Percentiles rank a stretch among this genome's conserved stretches.
These are phyloP conservation scores for Rhexocercosporidium sp. DNA, from an alignment of 2,329 filamentous ascomycete genomes.

Conservation along the genomic window DNA sequence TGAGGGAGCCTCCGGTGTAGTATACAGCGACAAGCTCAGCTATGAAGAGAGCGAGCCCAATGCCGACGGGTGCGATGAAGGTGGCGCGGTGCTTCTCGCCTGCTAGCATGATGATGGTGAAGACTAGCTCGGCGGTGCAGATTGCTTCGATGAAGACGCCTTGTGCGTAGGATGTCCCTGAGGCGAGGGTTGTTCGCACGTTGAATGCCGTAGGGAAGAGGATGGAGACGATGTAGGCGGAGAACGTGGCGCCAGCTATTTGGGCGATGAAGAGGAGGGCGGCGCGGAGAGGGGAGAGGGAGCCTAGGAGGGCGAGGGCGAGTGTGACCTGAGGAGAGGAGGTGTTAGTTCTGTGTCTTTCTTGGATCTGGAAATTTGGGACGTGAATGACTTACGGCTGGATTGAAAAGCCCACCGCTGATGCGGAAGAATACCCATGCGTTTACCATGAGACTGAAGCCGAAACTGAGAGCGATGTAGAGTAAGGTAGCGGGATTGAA, in stretches of 20 bases:
- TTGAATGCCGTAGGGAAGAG: slow-evolving; percentile 41
- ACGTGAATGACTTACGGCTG: slow-evolving; percentile 46
- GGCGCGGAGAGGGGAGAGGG: slow-evolving; percentile 41
- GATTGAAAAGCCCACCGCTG: slow-evolving; percentile 57
- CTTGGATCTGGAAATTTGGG: neutral
- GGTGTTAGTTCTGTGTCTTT: neutral
- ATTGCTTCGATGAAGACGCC: slow-evolving; percentile 57
- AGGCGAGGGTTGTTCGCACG: slow-evolving; percentile 50
- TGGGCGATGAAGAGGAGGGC: slow-evolving; percentile 43
- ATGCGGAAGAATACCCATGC: slow-evolving; percentile 61
- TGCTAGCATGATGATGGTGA: slow-evolving; percentile 54
- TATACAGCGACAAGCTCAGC: slow-evolving; percentile 48
- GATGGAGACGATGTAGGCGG: slow-evolving; percentile 48
- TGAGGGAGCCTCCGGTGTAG: slow-evolving; percentile 53
- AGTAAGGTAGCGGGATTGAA: slow-evolving; percentile 48
- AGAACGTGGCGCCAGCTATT: slow-evolving; percentile 41
- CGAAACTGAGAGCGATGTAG: slow-evolving; percentile 43
- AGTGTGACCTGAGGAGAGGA: slow-evolving; percentile 14
- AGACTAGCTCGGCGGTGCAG: slow-evolving; percentile 54
- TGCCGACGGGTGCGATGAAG: slow-evolving; percentile 55
- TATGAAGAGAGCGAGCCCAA: slow-evolving; percentile 54
- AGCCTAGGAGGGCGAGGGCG: slow-evolving; percentile 43
- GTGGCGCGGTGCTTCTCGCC: slow-evolving; percentile 51
- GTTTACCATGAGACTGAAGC: slow-evolving; percentile 53
- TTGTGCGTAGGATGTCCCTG: slow-evolving; percentile 48